These are phyloP conservation scores for Alternaria atra DNA, from an alignment of 2,329 filamentous ascomycete genomes.

Conservation along the genomic window DNA sequence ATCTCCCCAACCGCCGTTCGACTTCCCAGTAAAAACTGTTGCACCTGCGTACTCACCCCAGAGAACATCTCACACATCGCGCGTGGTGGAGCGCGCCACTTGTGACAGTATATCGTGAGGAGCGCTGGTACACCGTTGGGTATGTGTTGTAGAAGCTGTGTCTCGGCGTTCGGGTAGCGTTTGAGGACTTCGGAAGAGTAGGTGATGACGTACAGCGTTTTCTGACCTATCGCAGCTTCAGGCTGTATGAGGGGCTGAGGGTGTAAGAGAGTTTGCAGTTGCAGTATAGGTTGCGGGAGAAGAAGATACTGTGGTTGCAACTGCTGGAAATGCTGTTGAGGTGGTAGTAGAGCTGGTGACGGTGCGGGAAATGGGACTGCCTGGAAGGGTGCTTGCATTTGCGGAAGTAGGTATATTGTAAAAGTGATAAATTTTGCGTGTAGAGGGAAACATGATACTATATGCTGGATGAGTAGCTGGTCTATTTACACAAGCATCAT, in stretches of 20 bases:
- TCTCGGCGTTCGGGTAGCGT: background rate
- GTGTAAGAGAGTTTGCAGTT: too few relatives aligned
- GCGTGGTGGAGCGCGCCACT: slow-evolving; percentile 15
- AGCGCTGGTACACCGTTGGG: background rate
- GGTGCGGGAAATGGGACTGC: background rate
- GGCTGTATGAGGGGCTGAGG: background rate
- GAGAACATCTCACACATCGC: slow-evolving; percentile 22
- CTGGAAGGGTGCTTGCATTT: background rate
- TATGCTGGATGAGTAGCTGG: background rate
- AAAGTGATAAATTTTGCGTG: background rate
- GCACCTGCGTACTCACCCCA: slow-evolving; percentile 21
- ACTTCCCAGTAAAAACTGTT: slow-evolving; percentile 18
- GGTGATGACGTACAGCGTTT: slow-evolving; percentile 2
- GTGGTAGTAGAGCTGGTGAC: background rate
- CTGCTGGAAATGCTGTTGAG: background rate
- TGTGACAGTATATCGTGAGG: slow-evolving; percentile 10
- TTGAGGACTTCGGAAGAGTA: slow-evolving; percentile 7
- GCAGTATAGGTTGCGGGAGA: background rate
- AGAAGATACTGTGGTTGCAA: background rate
- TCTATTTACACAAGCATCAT: background rate
- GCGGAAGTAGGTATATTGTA: background rate
- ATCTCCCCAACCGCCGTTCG: slow-evolving; percentile 9
- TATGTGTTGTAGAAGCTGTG: background rate
- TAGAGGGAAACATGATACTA: background rate
- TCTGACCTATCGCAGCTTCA: background rate